Evolutionary conservation across 176 grass and related monocot genomes (phyloP).

Genomic region (Echinochloa phyllopogon): DNA sequence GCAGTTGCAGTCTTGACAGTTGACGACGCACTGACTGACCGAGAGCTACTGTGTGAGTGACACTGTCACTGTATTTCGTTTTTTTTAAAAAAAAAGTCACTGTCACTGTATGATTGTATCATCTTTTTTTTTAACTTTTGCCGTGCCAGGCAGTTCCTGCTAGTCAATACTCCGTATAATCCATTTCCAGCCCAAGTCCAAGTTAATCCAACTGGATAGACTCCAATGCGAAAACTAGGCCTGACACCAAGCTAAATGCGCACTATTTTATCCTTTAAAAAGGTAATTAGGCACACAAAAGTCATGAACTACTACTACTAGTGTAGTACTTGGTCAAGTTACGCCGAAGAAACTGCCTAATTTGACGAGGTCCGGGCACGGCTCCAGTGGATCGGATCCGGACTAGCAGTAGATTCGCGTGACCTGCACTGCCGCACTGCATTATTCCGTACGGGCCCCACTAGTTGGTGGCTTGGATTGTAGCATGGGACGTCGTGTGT

Average conservation of each 20-base stretch:
- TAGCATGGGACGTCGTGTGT: neutral
- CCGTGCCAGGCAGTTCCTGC: neutral
- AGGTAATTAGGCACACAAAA: neutral
- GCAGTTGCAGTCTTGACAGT: constrained; percentile 9
- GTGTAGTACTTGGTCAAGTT: constrained; percentile 12
- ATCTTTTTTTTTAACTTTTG: neutral
- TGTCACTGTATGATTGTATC: neutral
- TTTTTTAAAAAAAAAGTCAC: neutral
- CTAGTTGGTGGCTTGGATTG: constrained; percentile 33
- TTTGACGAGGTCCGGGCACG: neutral
- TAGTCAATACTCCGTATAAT: neutral
- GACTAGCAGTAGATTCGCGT: constrained; percentile 9
- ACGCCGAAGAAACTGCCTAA: constrained; percentile 24
- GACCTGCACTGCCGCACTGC: constrained; percentile 6
- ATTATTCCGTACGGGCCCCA: constrained; percentile 36
- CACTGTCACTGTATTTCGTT: neutral
- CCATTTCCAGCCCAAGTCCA: neutral
- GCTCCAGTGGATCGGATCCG: neutral
- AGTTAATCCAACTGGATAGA: neutral
- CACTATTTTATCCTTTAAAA: neutral
- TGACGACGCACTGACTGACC: constrained; percentile 30
- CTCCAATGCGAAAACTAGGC: neutral
- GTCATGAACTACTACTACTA: neutral
- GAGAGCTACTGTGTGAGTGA: neutral
- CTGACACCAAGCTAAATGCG: neutral